Base-by-base conservation (phyloP, 2,329 filamentous ascomycete genomes). In the Xylariaceae sp. region DNA sequence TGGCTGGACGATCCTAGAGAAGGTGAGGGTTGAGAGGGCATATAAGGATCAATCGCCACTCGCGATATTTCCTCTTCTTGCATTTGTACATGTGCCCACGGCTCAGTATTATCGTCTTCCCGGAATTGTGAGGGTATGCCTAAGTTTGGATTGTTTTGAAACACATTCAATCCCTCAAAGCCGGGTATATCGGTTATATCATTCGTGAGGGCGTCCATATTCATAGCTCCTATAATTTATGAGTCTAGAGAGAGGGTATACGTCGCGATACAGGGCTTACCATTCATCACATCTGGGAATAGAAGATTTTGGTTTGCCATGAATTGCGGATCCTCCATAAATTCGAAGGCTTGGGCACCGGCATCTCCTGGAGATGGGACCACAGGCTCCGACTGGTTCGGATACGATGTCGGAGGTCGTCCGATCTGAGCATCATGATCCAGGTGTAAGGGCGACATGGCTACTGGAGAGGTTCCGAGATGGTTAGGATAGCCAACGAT, bases 11-110 rank as follows among this genome's bases (percentile, higher is more conserved):
- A 55, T 23, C 32, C 45, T 40, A 58, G 50, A 12, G 48, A 50
- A 12, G 54, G 50, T 1, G 66, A 67, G 1, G 58, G 23, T 53
- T 55, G 16, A 56, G 58, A 32, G 63, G 54, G 16, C 71, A n/a
- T n/a, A n/a, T n/a, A n/a, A n/a, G n/a, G n/a, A n/a, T n/a, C n/a
- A n/a, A n/a, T n/a, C n/a, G n/a, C n/a, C n/a, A n/a, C n/a, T n/a
- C n/a, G n/a, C 12, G 60, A 47, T 27, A 63, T 59, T 16, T 60
- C 62, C 11, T 62, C 59, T 11, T 60, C 60, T 32, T 65, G 60
- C 2, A 69, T 53, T 22, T 63, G 65, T 3, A 66, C 60, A 2
- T 67, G 65, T 37, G 67, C 65, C 75, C 74, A 77, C 27, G 72
- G 66, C 5, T 64, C 62, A 16, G 67, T 64, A 42, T 71, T 60